Percentiles rank a stretch among this genome's conserved stretches.
Conservation (phyloP, 345 rosid species). For the Bruguiera gymnorhiza region DNA sequence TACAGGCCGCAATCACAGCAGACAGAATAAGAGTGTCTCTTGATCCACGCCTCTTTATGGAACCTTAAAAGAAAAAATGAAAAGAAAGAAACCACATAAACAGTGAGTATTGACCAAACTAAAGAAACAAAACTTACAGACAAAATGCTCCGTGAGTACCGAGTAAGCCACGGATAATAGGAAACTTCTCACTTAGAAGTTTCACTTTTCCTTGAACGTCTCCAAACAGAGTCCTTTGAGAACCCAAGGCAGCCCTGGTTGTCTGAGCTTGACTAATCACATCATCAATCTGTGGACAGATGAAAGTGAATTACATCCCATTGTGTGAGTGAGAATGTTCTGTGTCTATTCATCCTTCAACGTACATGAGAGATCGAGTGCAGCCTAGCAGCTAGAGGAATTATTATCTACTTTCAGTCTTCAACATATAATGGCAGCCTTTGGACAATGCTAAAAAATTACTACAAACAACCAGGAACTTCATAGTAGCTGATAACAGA, state of each 20-base stretch:
- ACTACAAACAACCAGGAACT: too few species aligned
- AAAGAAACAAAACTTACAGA: not conserved
- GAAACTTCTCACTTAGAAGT: constrained; percentile 83
- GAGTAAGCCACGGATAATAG: constrained; percentile 77
- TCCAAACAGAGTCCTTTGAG: constrained; percentile 82
- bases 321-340: too few species aligned
- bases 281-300: constrained; percentile 69
- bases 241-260: constrained; percentile 74
- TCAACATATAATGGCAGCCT: too few species aligned
- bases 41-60: constrained; percentile 72
- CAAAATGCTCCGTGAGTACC: constrained; percentile 41
- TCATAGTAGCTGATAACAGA: not conserved
- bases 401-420: too few species aligned
- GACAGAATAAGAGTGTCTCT: constrained; percentile 90
- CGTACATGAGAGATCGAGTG: too few species aligned
- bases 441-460: too few species aligned
- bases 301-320: not conserved
- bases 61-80: constrained; percentile 43
- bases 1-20: constrained; percentile 96
- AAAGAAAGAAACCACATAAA: not conserved
- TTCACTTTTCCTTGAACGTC: constrained; percentile 97
- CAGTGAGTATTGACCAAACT: not conserved
- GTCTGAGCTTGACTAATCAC: constrained; percentile 95
- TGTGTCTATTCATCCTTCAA: too few species aligned
- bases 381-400: too few species aligned